phyloP scores from a whole-genome alignment of 176 grass and related monocot genomes.

The Carex cristatella region DNA sequence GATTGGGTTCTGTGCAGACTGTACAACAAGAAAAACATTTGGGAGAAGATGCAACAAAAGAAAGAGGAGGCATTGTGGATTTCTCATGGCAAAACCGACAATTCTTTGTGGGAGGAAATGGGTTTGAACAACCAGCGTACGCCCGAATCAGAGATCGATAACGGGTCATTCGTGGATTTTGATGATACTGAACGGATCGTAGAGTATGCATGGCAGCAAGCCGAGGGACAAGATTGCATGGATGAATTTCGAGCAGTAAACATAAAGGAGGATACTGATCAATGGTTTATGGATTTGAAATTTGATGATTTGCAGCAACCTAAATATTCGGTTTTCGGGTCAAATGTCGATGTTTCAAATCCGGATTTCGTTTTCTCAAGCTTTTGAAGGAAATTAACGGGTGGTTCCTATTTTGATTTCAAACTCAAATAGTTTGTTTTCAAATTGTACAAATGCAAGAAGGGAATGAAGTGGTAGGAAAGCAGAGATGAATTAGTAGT shows the following conservation, averaged over 20 bases:
- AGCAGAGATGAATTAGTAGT: neutral
- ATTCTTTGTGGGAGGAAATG: conserved; percentile 33
- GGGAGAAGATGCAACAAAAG: conserved; percentile 53
- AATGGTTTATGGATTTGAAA: conserved; percentile 60
- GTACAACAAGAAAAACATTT: conserved; percentile 77
- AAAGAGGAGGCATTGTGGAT: conserved; percentile 18
- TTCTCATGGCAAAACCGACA: neutral
- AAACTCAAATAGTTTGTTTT: neutral
- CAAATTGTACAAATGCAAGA: conserved; percentile 9
- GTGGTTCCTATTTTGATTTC: neutral
- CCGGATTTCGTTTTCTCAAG: conserved; percentile 19
- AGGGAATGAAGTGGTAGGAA: neutral
- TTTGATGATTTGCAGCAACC: conserved; percentile 52
- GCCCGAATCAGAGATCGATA: conserved; percentile 72
- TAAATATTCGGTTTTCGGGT: neutral
- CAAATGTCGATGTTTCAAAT: neutral
- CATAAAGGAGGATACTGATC: conserved; percentile 16
- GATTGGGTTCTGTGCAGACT: conserved; percentile 78
- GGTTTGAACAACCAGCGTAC: conserved; percentile 35
- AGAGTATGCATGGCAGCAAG: conserved; percentile 20
- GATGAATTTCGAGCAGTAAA: conserved; percentile 15
- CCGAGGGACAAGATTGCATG: neutral
- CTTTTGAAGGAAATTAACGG: conserved; percentile 12
- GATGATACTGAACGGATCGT: neutral
- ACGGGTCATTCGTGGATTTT: conserved; percentile 35